Evolutionary conservation across 352 stramenopile species (phyloP).

Genomic region (Aphanomyces astaci): DNA sequence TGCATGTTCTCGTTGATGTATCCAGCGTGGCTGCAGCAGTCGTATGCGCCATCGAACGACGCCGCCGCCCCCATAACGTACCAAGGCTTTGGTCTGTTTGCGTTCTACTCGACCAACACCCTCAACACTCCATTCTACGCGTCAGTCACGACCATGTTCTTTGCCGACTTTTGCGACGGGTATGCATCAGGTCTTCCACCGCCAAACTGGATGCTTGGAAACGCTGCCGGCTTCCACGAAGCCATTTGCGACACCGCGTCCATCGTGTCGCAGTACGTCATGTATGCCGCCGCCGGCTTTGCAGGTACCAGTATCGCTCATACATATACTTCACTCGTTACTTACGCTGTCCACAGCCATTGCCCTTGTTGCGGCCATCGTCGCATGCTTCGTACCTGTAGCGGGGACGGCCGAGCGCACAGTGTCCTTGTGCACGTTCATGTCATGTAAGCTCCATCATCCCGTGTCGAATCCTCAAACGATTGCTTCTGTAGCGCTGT

Average conservation of each 20-base stretch:
- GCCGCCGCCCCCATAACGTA: conserved; percentile 24
- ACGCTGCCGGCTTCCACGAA: conserved; percentile 55
- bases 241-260: conserved; percentile 64
- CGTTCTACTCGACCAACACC: conserved; percentile 69
- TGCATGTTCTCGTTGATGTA: conserved; percentile 73
- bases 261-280: conserved; percentile 39
- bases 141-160: conserved; percentile 66
- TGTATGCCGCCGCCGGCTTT: conserved; percentile 24
- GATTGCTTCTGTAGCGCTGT: too few species aligned
- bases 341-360: too few species aligned
- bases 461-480: too few species aligned
- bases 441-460: too few species aligned
- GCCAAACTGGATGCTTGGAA: conserved; percentile 81
- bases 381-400: not conserved
- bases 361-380: not conserved
- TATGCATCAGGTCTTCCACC: conserved; percentile 19
- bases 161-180: conserved; percentile 51
- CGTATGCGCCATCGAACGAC: conserved; percentile 52
- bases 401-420: not conserved
- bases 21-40: conserved; percentile 78
- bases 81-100: conserved; percentile 73
- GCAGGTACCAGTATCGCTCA: conserved; percentile 21
- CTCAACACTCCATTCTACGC: conserved; percentile 75
- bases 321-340: too few species aligned
- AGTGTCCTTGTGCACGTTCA: not conserved